Percentiles rank a stretch among this genome's conserved stretches.
These are phyloP conservation scores for Podospora comata DNA, from an alignment of 495 filamentous ascomycete species.

Conservation along the genomic window DNA sequence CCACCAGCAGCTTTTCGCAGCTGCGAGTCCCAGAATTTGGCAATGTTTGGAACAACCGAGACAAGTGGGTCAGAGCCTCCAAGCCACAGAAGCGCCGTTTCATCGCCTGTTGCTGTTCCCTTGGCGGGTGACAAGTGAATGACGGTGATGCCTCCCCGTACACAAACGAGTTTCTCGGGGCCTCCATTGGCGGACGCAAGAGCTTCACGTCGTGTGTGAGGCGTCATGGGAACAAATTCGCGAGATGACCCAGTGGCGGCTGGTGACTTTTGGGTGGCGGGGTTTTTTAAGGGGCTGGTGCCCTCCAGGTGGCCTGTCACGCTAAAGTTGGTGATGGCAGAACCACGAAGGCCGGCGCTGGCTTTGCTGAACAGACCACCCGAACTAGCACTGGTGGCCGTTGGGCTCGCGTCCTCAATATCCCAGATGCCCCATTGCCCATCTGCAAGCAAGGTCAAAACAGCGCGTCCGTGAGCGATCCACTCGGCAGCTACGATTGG, in stretches of 20 bases:
- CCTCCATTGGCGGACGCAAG: constrained; percentile 31
- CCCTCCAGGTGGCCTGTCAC: constrained; percentile 64
- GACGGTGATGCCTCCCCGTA: constrained; percentile 64
- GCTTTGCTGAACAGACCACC: constrained; percentile 57
- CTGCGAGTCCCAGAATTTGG: constrained; percentile 62
- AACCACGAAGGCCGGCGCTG: constrained; percentile 56
- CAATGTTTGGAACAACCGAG: constrained; percentile 59
- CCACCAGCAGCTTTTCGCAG: constrained; percentile 57
- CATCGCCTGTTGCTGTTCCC: constrained; percentile 52
- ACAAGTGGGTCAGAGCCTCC: constrained; percentile 58
- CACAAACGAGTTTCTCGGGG: constrained; percentile 38
- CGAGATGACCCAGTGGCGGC: constrained; percentile 27
- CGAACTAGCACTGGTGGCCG: constrained; percentile 30
- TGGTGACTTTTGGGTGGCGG: constrained; percentile 46
- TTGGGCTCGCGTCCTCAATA: constrained; percentile 60
- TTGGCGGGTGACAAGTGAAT: constrained; percentile 39
- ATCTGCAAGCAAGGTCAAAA: constrained; percentile 73
- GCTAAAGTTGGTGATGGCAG: constrained; percentile 63
- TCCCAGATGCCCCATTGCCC: constrained; percentile 97
- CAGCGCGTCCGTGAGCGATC: constrained; percentile 72
- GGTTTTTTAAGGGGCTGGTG: constrained; percentile 42
- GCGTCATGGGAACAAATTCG: constrained; percentile 78
- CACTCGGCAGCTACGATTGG: constrained; percentile 77
- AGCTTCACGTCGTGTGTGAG: constrained; percentile 64
- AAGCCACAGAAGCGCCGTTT: constrained; percentile 65